A percentile compares a stretch with the other conserved stretches of the same genome.
Conservation (phyloP, 805 yeast species). For the Candida tammaniensis region DNA sequence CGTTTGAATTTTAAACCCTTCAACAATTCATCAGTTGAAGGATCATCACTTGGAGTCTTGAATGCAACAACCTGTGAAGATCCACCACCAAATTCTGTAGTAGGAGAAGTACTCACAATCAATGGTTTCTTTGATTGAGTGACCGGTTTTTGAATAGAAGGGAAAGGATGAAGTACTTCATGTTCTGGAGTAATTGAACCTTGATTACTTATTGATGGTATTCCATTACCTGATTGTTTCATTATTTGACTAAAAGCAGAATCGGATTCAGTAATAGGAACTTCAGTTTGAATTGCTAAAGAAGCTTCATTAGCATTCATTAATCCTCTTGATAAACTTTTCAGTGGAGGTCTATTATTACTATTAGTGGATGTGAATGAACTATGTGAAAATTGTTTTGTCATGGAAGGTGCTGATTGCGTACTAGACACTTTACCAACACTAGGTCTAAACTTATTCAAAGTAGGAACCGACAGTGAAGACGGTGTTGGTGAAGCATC, state of each 20-base stretch:
- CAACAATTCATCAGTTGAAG: neutral
- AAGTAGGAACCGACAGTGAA: conserved; percentile 3
- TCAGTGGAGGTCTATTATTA: conserved; percentile 9
- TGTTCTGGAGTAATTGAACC: conserved; percentile 14
- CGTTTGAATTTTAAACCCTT: conserved; percentile 6
- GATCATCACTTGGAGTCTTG: conserved; percentile 12
- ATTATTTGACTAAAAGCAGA: neutral
- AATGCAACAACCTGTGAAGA: conserved; percentile 14
- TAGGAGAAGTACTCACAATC: conserved; percentile 13
- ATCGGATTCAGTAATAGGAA: conserved; percentile 1
- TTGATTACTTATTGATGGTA: conserved; percentile 2
- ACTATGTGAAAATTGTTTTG: neutral
- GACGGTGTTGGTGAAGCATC: conserved; percentile 9
- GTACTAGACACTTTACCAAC: conserved; percentile 2
- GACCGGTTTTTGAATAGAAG: conserved; percentile 2
- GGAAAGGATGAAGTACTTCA: conserved; percentile 8
- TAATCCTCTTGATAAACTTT: conserved; percentile 12
- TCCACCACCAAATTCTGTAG: neutral
- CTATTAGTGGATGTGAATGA: neutral
- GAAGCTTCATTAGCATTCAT: conserved; percentile 9
- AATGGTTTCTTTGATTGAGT: conserved; percentile 12
- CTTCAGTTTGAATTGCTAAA: conserved; percentile 3
- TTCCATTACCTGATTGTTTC: neutral
- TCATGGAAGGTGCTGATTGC: neutral
- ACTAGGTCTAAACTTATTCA: neutral